Evolutionary conservation across 768 basidiomycete genomes (phyloP).

Genomic region (Trametes gibbosa): DNA sequence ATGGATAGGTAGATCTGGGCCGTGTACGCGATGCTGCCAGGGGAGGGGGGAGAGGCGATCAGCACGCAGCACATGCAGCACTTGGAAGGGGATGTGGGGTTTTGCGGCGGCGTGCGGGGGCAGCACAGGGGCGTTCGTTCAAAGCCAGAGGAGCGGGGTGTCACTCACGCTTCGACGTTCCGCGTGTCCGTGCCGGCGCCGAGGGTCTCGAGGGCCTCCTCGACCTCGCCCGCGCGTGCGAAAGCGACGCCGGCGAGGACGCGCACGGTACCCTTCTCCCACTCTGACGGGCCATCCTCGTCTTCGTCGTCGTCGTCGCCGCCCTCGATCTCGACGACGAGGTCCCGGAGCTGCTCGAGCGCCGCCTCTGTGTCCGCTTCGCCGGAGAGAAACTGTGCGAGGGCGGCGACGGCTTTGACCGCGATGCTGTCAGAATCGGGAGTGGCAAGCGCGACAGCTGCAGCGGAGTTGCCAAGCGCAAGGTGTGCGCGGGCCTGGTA

Average conservation of each 20-base stretch:
- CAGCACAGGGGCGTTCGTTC: no score
- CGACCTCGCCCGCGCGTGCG: conserved; percentile 76
- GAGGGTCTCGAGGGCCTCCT: conserved; percentile 90
- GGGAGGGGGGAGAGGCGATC: not conserved
- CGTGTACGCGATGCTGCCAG: conserved; percentile 70
- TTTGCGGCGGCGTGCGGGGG: no score
- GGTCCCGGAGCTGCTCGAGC: conserved; percentile 81
- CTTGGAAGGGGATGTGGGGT: not conserved
- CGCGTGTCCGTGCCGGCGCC: conserved; percentile 62
- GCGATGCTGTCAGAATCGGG: conserved; percentile 60
- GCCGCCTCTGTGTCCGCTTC: conserved; percentile 41
- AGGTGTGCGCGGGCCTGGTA: conserved; percentile 80
- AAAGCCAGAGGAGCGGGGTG: not conserved
- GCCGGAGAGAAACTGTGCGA: conserved; percentile 67
- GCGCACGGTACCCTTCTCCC: conserved; percentile 70
- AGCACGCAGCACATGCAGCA: no score
- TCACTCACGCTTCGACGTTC: conserved; percentile 83
- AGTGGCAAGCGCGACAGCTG: conserved; percentile 57
- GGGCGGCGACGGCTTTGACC: conserved; percentile 64
- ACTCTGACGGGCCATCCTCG: conserved; percentile 62
- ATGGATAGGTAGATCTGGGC: conserved; percentile 91
- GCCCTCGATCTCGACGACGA: conserved; percentile 80
- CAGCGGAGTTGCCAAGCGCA: conserved; percentile 58
- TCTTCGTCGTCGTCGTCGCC: conserved; percentile 35
- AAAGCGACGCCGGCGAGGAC: conserved; percentile 89